These are phyloP conservation scores for Ustilago lituana DNA, from an alignment of 1,284 basidiomycete genomes.

Conservation along the genomic window DNA sequence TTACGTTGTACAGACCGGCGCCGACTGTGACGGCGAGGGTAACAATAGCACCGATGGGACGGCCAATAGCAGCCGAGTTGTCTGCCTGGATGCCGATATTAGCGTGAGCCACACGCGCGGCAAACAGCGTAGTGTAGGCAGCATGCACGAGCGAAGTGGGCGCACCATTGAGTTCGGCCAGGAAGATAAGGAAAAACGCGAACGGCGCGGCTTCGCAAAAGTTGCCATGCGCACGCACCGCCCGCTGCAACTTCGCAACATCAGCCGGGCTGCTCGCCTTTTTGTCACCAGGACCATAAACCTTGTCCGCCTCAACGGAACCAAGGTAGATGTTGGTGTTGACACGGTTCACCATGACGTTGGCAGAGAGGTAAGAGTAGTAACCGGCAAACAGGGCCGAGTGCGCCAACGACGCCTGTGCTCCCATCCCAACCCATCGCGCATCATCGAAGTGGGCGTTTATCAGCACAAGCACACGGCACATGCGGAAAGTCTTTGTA, in stretches of 20 bases:
- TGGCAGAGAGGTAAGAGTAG: constrained; percentile 62
- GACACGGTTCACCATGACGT: constrained; percentile 54
- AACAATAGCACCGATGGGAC: constrained; percentile 51
- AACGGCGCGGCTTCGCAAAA: constrained; percentile 63
- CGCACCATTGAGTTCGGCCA: constrained; percentile 67
- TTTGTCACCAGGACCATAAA: constrained; percentile 26
- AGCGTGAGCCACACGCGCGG: constrained; percentile 57
- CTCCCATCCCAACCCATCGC: too few species aligned
- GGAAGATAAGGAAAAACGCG: constrained; percentile 65
- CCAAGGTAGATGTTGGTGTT: constrained; percentile 59
- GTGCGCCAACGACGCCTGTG: constrained; percentile 67
- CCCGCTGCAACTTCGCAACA: constrained; percentile 51
- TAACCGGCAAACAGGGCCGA: constrained; percentile 65
- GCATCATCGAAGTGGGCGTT: not conserved
- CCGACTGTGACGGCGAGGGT: constrained; percentile 55
- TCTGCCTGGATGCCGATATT: constrained; percentile 50
- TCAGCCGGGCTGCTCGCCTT: constrained; percentile 37
- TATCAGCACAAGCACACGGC: too few species aligned
- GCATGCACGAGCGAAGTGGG: constrained; percentile 65
- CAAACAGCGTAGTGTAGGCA: constrained; percentile 63
- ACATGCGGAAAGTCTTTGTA: too few species aligned
- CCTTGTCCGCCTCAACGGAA: constrained; percentile 31
- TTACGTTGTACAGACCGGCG: constrained; percentile 64
- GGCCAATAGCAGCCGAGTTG: constrained; percentile 23
- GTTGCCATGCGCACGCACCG: constrained; percentile 64